A percentile compares a stretch with the other conserved stretches of the same genome.
Conservation (phyloP, 345 rosid genomes). For the Laguncularia racemosa region DNA sequence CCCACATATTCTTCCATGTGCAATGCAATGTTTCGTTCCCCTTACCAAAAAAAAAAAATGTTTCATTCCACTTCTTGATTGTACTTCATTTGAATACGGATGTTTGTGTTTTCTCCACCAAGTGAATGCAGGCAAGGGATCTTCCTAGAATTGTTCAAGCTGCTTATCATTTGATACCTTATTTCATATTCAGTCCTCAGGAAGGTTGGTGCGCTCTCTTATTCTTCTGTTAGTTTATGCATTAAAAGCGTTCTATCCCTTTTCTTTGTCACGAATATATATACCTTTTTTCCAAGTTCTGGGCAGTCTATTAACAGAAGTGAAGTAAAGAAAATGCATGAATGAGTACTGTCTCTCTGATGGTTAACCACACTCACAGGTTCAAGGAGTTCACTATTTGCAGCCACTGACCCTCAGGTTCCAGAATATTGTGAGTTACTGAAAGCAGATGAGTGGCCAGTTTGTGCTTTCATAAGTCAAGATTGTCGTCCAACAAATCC, state of each 20-base stretch:
- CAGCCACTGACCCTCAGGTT: conserved; percentile 94
- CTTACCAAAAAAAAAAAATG: no score
- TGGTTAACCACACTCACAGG: conserved; percentile 31
- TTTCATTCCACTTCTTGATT: background rate
- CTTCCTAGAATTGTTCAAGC: conserved; percentile 75
- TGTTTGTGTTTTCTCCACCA: conserved; percentile 1
- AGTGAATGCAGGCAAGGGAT: conserved; percentile 78
- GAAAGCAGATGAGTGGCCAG: conserved; percentile 86
- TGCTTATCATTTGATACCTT: conserved; percentile 72
- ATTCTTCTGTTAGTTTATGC: no score
- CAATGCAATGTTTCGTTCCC: no score
- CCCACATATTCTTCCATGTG: no score
- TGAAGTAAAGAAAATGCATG: background rate
- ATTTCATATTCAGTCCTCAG: conserved; percentile 78
- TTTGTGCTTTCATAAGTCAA: conserved; percentile 85
- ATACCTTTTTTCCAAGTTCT: background rate
- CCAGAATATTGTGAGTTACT: conserved; percentile 77
- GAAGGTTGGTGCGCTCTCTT: conserved; percentile 51
- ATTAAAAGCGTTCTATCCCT: background rate
- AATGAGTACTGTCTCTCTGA: background rate
- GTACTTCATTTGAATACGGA: background rate
- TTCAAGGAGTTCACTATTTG: conserved; percentile 78
- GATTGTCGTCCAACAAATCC: conserved; percentile 90
- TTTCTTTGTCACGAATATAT: background rate
- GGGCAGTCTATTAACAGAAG: no score